Evolutionary conservation across 257 asterid genomes (phyloP).

Genomic region (Nicotiana sylvestris): DNA sequence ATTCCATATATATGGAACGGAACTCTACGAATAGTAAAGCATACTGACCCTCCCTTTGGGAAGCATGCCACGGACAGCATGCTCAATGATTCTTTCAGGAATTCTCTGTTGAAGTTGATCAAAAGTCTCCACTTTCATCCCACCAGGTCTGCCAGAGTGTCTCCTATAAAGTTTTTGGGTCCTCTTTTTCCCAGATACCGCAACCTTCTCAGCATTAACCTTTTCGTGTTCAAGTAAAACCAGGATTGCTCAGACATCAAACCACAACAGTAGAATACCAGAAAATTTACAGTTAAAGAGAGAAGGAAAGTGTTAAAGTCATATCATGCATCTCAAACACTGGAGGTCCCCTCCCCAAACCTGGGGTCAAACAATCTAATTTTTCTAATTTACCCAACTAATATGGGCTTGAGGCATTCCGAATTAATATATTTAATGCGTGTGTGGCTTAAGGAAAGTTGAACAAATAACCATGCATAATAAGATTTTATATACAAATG

Average conservation of each 20-base stretch:
- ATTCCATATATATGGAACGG: not conserved
- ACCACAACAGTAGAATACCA: not conserved
- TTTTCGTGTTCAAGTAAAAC: constrained; percentile 18
- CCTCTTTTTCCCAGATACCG: constrained; percentile 90
- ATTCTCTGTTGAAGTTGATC: constrained; percentile 92
- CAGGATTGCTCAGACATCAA: constrained; percentile 12
- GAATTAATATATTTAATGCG: not conserved
- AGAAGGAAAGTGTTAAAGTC: not conserved
- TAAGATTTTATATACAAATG: not conserved
- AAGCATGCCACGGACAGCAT: constrained; percentile 98
- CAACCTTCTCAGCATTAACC: constrained; percentile 95
- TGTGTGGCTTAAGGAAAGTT: not conserved
- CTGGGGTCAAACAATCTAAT: not conserved
- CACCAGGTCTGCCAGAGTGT: constrained; percentile 97
- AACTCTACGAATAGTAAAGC: not conserved
- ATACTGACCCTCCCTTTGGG: constrained; percentile 90
- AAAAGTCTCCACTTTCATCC: constrained; percentile 88
- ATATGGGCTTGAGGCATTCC: not conserved
- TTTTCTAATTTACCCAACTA: not conserved
- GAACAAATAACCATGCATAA: not conserved
- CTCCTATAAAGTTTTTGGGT: constrained; percentile 81
- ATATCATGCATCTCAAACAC: not conserved
- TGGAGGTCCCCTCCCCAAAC: not conserved
- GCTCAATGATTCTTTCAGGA: constrained; percentile 91
- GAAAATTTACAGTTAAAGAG: not conserved